Base-by-base conservation (phyloP, 2,329 filamentous ascomycete genomes). In the Pseudocercospora ulei region DNA sequence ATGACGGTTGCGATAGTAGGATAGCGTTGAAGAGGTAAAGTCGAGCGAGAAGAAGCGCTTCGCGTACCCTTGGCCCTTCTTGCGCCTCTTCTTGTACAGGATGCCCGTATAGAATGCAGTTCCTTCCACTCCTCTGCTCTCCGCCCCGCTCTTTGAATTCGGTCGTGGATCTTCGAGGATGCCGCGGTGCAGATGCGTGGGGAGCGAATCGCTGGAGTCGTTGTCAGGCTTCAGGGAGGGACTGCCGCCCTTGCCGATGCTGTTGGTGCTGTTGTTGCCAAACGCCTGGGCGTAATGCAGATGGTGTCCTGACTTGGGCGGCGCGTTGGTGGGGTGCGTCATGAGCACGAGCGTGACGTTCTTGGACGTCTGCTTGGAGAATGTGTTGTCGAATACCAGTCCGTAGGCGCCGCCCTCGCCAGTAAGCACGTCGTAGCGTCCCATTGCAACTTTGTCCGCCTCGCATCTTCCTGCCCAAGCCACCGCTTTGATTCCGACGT, bases 381-480 rank as follows among this genome's bases (percentile, higher is more conserved):
- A 98, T 17, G 90, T 98, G 58, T 98, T 98, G 73, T 98, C 90
- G 57, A 98, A 94, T 19, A 96, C 85, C 45, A 98, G 69, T 40
- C 87, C 90, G 59, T 93, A 98, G 76, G 94, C 95, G 56, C 90
- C 90, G 14, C 79, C 83, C 48, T 90, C 77, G 20, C 76, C 77
- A 5, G 67, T 56, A 0, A 68, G 67, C 14, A 96, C 83, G 57
- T 94, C 82, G 59, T 85, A 84, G 12, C 80, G 90, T 19, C 88
- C 90, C 62, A 88, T 85, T 12, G 84, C 82, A 35, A 95, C 86
- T 66, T 90, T 88, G 66, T 96, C 88, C 23, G 90, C 87, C 64
- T 96, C 88, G 62, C 86, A 96, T 69, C 88, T 94, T 25, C 90
- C 90, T 50, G 82, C 71, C 90, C 90, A 98, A 35, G 71, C 67